Evolutionary conservation across 2,329 filamentous ascomycete species (phyloP), one percentile per base, ranked within the genome.

Genomic region (Cercospora citrullina): DNA sequence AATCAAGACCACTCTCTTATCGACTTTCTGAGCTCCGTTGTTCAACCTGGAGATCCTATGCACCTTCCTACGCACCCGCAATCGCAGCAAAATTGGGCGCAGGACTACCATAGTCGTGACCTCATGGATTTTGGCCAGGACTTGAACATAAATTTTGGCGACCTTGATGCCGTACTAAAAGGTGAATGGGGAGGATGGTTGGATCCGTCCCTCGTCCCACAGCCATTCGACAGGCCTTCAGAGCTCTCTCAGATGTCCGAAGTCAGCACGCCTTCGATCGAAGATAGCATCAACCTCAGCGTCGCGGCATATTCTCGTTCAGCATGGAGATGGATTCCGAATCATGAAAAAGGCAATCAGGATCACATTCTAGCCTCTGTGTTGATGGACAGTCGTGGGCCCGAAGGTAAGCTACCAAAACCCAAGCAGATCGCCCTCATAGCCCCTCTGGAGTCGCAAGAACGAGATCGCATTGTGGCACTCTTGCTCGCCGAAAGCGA

Each of bases 41-140:
- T 70, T 31, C 67, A 70, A 23, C 68, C 70, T 51, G 26, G 59
- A 1, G 59, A 64, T 14, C 55, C 48, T 4, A 21, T 45, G 9
- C 31, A 64, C 21, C 14, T 42, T 3, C 42, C 61, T 21, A 53
- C n/a, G 5, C 64, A 63, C 7, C 23, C 67, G 31, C 39, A 59
- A 5, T 51, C 64, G 16, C 62, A 69, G 30, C 60, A 66, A 10
- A 60, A 59, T 12, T 70, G 68, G 70, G 68, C 70, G 18, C 68
- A 69, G 6, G 66, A 69, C 51, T 66, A 64, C n/a, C 59, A 68
- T 5, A 64, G 63, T n/a, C 68, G 70, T 28, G 70, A 72, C 48
- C 68, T 72, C 2, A 72, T 72, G 70, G 70, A 72, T 39, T 72
- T 72, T 51, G 67, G 70, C 28, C 70, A 72, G 51, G 70, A 72